Evolutionary conservation across 257 asterid genomes (phyloP), one percentile per base, ranked within the genome.

Genomic region (Salvia splendens): DNA sequence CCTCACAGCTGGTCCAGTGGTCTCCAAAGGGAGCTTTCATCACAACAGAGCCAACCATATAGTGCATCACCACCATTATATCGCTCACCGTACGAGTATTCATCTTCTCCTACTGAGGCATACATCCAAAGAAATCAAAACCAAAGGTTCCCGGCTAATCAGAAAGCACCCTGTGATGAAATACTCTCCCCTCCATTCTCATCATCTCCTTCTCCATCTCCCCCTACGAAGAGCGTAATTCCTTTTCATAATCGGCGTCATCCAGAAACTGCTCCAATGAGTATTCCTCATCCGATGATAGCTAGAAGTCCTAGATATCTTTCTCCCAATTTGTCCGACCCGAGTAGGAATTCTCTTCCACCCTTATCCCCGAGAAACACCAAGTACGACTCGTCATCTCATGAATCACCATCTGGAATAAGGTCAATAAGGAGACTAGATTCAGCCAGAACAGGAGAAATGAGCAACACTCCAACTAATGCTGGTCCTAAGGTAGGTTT

Each of bases 1-100:
- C 99, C 96, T 5, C 96, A 86, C 75, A 94, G 96, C 80, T 94
- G 97, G 99, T 73, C 97, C n/a, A 83, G 96, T 86, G 95, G 99
- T 63, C 42, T 86, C 68, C 92, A 86, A 65, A 76, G 79, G 82
- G 91, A 82, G 47, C 52, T 71, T 71, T 81, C 84, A 12, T 69
- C 83, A 20, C 85, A 71, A 53, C 86, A 73, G 71, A 77, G 64
- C 62, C 96, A 84, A 64, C 85, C 74, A 0, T 79, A 71, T 24
- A 68, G 85, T 62, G 97, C 87, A 45, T 88, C 95, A 42, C 97
- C 95, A 16, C 96, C 95, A 70, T 64, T 83, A 61, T 73, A 77
- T 66, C 78, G 84, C n/a, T 71, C 87, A 12, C 89, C 98, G 4
- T 82, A 77, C 42, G 89, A 88, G 40, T 75, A 68, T 64, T 84